Base-by-base conservation (phyloP, 371 early-diverging fungal species). In the Mortierella sp. region DNA sequence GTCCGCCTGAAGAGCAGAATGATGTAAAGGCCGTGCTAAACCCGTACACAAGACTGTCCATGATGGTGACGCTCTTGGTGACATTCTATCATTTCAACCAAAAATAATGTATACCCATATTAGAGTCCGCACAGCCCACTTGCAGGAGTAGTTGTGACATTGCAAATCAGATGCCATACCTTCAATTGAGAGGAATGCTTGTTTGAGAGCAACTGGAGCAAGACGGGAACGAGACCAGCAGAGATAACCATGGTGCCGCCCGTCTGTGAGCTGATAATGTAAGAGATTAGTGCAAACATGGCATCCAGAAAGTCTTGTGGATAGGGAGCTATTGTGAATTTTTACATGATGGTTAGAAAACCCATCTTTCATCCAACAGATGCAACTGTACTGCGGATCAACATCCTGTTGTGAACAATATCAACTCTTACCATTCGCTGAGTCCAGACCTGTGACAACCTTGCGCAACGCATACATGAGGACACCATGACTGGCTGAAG, bases 401-500 rank as follows among this genome's bases (percentile, higher is more conserved):
- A 31, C 8, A 37, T 37, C 61, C 19, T 2, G 10, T 22, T 37
- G 2, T 19, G 22, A 34, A 19, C 22, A 19, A 8, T 9, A 61
- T 10, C 7, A 9, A 53, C 6, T 0, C 61, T 67, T 74, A 85
- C 87, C 77, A 67, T 76, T 61, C 44, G 90, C 85, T 41, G 80
- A 74, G 43, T 91, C 88, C 43, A 88, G 71, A 48, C 88, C 79
- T 2, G 89, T 72, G 26, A 93, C 89, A 41, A 93, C 88, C 79
- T 91, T 93, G 70, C 95, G 92, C 45, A 96, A 71, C 8, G 95
- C 90, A 73, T 92, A 94, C 87, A 98, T 90, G 26, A 98, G 86
- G 13, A 93, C 88, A 16, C 99, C 99, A 79, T 98, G 98, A 77
- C 97, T 98, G 2, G 97, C 97, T 2, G 96, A 94, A 0, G 96